These are phyloP conservation scores for Raffaelea arxii DNA, from an alignment of 2,329 filamentous ascomycete genomes.

Conservation along the genomic window DNA sequence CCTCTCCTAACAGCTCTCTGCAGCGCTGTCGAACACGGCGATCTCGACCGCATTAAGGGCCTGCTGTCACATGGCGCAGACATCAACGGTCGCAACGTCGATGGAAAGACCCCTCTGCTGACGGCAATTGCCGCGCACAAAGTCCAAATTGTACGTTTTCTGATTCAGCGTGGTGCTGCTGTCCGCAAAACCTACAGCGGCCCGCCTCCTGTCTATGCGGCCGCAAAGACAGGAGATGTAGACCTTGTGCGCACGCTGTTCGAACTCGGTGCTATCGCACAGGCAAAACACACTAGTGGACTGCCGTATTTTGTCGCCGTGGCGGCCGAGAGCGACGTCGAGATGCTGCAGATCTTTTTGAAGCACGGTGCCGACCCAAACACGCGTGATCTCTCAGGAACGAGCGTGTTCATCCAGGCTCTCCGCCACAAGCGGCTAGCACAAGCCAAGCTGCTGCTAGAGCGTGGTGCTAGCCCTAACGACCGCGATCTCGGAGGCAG, in stretches of 20 bases:
- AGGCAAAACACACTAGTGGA: slow-evolving; percentile 14
- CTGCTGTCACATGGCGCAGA: too few species aligned
- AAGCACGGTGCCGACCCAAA: slow-evolving; percentile 22
- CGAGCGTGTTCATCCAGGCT: slow-evolving; percentile 20
- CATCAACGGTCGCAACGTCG: too few species aligned
- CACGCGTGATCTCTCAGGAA: slow-evolving; percentile 17
- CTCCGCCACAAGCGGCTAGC: slow-evolving; percentile 19
- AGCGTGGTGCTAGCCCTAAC: slow-evolving; percentile 22
- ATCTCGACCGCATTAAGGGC: too few species aligned
- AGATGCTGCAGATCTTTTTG: slow-evolving; percentile 23
- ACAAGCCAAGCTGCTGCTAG: slow-evolving; percentile 19
- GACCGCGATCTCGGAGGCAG: slow-evolving; percentile 19
- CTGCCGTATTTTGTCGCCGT: slow-evolving; percentile 11
- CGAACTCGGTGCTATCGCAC: slow-evolving; percentile 24
- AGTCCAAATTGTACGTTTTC: too few species aligned
- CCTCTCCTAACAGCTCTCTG: too few species aligned
- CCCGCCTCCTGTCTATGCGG: slow-evolving; percentile 16
- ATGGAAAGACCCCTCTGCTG: too few species aligned
- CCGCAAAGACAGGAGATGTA: slow-evolving; percentile 11
- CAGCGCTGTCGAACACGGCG: too few species aligned
- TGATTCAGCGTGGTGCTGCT: too few species aligned
- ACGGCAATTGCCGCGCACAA: too few species aligned
- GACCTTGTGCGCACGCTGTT: slow-evolving; percentile 16
- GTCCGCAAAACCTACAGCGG: slow-evolving; percentile 16
- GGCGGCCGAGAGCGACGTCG: slow-evolving; percentile 12